These are phyloP conservation scores for Carex littledalei DNA, from an alignment of 176 grass and related monocot genomes.

Conservation along the genomic window DNA sequence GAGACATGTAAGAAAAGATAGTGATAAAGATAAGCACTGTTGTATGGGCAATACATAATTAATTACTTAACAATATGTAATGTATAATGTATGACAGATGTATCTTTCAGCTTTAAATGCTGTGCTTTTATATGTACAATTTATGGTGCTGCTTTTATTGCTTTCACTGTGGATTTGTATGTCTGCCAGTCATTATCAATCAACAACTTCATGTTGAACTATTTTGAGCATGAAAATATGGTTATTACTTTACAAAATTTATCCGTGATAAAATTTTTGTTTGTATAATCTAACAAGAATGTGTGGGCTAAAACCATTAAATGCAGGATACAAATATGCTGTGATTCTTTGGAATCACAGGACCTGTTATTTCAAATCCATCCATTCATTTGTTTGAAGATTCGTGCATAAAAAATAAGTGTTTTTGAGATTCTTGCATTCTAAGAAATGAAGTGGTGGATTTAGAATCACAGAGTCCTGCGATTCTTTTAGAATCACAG, in stretches of 20 bases:
- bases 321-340: too few relatives aligned
- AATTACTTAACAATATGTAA: not conserved
- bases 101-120: constrained; percentile 20
- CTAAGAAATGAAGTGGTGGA: too few relatives aligned
- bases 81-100: constrained; percentile 4
- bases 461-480: too few relatives aligned
- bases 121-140: not conserved
- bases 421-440: too few relatives aligned
- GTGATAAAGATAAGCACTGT: constrained; percentile 1
- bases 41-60: not conserved
- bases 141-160: constrained; percentile 17
- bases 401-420: too few relatives aligned
- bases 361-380: too few relatives aligned
- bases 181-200: not conserved
- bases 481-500: too few relatives aligned
- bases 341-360: too few relatives aligned
- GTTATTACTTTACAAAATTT: not conserved
- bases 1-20: constrained; percentile 19
- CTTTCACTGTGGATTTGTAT: not conserved
- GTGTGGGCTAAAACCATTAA: not conserved
- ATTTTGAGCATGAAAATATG: not conserved
- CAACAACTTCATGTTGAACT: not conserved
- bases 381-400: too few relatives aligned
- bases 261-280: not conserved
- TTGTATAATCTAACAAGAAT: not conserved